Percentiles rank a stretch among this genome's conserved stretches.
phyloP scores from a whole-genome alignment of 805 yeast species.

The Metschnikowia shivogae region DNA sequence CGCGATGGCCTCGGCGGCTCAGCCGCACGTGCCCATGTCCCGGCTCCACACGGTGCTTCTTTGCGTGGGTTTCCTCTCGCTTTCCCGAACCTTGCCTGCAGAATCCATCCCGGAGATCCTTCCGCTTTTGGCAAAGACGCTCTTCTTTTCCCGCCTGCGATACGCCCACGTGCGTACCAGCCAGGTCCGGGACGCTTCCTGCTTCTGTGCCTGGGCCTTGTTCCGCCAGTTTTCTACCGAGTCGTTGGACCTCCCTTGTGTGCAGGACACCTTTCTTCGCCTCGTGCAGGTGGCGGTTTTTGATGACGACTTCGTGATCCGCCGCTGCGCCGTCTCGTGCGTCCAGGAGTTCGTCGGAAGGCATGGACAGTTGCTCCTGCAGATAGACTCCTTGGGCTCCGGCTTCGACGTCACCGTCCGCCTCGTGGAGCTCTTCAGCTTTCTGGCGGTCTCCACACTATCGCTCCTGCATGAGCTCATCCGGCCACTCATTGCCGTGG shows the following conservation, averaged over 20 bases:
- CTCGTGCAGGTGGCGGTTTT: conserved; percentile 55
- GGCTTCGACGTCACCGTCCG: conserved; percentile 22
- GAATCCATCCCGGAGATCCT: conserved; percentile 22
- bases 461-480: conserved; percentile 16
- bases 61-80: conserved; percentile 44
- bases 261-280: conserved; percentile 25
- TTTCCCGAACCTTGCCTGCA: conserved; percentile 26
- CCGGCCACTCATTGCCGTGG: conserved; percentile 20
- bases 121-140: conserved; percentile 39
- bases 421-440: conserved; percentile 59
- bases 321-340: conserved; percentile 84
- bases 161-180: conserved; percentile 53
- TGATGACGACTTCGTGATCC: conserved; percentile 68
- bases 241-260: conserved; percentile 17
- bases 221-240: conserved; percentile 36
- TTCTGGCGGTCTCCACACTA: conserved; percentile 24
- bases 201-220: conserved; percentile 81
- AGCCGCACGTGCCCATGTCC: conserved; percentile 33
- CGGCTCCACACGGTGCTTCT: conserved; percentile 58
- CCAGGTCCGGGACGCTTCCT: conserved; percentile 78
- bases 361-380: conserved; percentile 45
- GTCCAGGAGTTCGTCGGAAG: conserved; percentile 84
- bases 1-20: conserved; percentile 23
- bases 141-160: conserved; percentile 56
- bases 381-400: conserved; percentile 8